These are phyloP conservation scores for Inosperma sp. DNA, from an alignment of 768 basidiomycete genomes.

Conservation along the genomic window DNA sequence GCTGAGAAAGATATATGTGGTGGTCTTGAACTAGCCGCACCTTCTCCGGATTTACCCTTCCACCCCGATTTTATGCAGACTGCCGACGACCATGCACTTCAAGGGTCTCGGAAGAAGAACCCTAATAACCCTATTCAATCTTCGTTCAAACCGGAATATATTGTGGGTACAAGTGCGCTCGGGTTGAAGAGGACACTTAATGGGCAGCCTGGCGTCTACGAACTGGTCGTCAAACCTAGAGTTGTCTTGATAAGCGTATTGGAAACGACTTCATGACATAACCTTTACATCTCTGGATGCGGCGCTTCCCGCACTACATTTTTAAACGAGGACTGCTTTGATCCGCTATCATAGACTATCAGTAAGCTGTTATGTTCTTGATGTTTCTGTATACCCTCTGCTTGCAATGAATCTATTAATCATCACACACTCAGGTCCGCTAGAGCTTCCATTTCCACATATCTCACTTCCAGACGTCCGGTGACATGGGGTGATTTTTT, in stretches of 20 bases:
- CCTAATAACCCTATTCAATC: not conserved
- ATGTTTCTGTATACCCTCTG: too few species aligned
- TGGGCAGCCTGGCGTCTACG: slow-evolving; percentile 1
- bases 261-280: slow-evolving; percentile 14
- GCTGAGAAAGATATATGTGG: slow-evolving; percentile 22
- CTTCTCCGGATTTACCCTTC: slow-evolving; percentile 17
- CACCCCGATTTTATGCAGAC: slow-evolving; percentile 17
- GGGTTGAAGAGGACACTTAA: slow-evolving; percentile 17
- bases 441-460: too few species aligned
- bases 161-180: slow-evolving; percentile 20
- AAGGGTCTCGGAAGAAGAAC: slow-evolving; percentile 9
- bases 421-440: too few species aligned
- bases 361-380: too few species aligned
- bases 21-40: slow-evolving; percentile 12
- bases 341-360: too few species aligned
- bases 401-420: too few species aligned
- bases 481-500: too few species aligned
- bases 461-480: too few species aligned
- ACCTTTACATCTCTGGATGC: not conserved
- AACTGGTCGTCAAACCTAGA: slow-evolving; percentile 21
- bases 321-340: too few species aligned
- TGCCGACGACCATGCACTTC: slow-evolving; percentile 12
- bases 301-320: too few species aligned
- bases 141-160: slow-evolving; percentile 13
- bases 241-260: slow-evolving; percentile 21